These are phyloP conservation scores for Pichia sorboxylosa DNA, from an alignment of 1,139 yeast genomes.

Conservation along the genomic window DNA sequence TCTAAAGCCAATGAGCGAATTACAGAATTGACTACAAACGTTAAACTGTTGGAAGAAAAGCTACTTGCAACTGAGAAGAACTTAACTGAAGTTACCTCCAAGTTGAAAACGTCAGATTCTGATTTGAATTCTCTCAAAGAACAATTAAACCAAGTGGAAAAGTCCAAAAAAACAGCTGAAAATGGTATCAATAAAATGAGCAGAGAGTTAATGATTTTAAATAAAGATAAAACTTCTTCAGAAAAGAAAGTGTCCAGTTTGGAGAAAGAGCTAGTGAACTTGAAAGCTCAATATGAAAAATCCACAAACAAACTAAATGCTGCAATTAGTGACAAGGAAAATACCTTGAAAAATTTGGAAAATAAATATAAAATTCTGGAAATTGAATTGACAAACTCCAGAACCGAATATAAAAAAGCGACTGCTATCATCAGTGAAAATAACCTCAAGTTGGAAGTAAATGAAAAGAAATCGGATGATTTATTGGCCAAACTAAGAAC, in stretches of 20 bases:
- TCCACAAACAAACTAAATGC: conserved; percentile 17
- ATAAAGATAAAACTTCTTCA: conserved; percentile 44
- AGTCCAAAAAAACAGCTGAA: conserved; percentile 60
- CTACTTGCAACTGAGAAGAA: conserved; percentile 16
- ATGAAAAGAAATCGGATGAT: conserved; percentile 30
- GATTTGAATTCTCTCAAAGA: conserved; percentile 28
- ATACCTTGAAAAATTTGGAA: conserved; percentile 13
- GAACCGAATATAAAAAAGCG: conserved; percentile 23
- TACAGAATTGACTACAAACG: conserved; percentile 13
- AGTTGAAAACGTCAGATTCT: conserved; percentile 23
- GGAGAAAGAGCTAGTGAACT: conserved; percentile 30
- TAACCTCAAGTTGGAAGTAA: conserved; percentile 26
- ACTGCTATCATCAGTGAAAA: conserved; percentile 25
- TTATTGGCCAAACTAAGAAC: conserved; percentile 35
- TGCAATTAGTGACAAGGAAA: conserved; percentile 19
- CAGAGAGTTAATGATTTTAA: conserved; percentile 59
- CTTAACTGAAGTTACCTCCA: conserved; percentile 23
- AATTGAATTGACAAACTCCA: conserved; percentile 14
- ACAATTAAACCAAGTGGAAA: conserved; percentile 29
- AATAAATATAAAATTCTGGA: conserved; percentile 9
- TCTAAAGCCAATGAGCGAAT: conserved; percentile 13
- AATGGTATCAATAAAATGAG: conserved; percentile 87
- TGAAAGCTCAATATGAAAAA: conserved; percentile 21
- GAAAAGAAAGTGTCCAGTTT: conserved; percentile 33
- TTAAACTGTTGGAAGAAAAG: conserved; percentile 16